Evolutionary conservation across 495 filamentous ascomycete species (phyloP).

Genomic region (Xeromyces bisporus): DNA sequence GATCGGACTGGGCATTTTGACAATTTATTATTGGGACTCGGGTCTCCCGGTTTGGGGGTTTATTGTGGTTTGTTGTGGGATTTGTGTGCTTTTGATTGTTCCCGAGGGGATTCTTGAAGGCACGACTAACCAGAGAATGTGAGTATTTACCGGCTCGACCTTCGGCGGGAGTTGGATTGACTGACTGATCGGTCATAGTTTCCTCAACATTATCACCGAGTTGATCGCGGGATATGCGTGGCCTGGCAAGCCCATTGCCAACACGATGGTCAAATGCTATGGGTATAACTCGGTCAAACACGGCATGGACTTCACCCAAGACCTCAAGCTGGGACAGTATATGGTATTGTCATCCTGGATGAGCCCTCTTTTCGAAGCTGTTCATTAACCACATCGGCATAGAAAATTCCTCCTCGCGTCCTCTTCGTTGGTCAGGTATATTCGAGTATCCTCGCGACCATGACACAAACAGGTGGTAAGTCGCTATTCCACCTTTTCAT

Average conservation of each 20-base stretch:
- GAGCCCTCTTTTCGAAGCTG: neutral
- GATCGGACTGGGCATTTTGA: constrained; percentile 43
- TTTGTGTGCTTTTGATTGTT: constrained; percentile 53
- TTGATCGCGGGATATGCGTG: constrained; percentile 62
- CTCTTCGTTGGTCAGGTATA: constrained; percentile 35
- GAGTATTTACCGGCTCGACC: neutral
- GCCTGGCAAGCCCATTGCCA: constrained; percentile 65
- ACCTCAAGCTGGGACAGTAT: constrained; percentile 37
- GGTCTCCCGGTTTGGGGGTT: constrained; percentile 70
- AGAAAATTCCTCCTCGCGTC: constrained; percentile 33
- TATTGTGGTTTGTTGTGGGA: constrained; percentile 43
- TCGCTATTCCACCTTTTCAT: neutral
- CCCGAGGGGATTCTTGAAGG: constrained; percentile 76
- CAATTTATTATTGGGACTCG: constrained; percentile 33
- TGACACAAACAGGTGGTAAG: constrained; percentile 10
- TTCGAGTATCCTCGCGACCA: constrained; percentile 30
- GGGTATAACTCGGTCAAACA: constrained; percentile 38
- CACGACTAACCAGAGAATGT: constrained; percentile 43
- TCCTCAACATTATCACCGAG: constrained; percentile 60
- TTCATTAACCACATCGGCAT: neutral
- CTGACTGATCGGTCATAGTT: too few species aligned
- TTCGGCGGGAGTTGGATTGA: too few species aligned
- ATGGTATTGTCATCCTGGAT: constrained; percentile 14
- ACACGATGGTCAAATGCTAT: constrained; percentile 77
- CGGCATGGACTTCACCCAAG: constrained; percentile 29